Base-by-base conservation (phyloP, 2,329 filamentous ascomycete species). In the Penicillium verrucosum region DNA sequence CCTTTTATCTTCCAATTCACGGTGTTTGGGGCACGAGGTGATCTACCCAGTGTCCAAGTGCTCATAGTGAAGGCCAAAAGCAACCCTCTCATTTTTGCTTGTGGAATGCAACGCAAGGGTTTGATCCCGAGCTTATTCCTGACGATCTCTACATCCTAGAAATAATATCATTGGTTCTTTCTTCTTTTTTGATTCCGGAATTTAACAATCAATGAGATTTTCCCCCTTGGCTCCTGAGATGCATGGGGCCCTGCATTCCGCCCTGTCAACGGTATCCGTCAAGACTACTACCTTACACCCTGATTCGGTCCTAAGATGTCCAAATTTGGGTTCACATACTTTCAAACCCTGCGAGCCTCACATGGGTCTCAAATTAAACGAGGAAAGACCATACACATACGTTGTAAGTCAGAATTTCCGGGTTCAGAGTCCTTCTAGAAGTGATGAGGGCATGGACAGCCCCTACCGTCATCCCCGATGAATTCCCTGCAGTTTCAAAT, bases 101-200 rank as follows among this genome's bases (percentile, higher is more conserved):
- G n/a, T 27, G 58, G 60, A 65, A 65, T 65, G 63, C 36, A 41
- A 18, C 41, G 62, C 59, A 65, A 65, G 59, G 63, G 60, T 45
- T 51, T 23, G 12, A n/a, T 32, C 25, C 41, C 52, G 36, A 46
- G 18, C 18, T 7, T 34, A 43, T n/a, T n/a, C 44, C 40, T 42
- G 58, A 49, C 30, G 14, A 18, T 44, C 25, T 38, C 36, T 40
- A 25, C 32, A 38, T 54, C 48, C 25, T 44, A 25, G 49, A 11
- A n/a, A 54, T 40, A n/a, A 54, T 40, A 57, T 49, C 12, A 61
- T 64, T 63, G 63, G 58, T 48, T 12, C 3, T 9, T 42, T 40
- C 21, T 44, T 12, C 3, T 9, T 42, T 40, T n/a, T 44, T 11
- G 41, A 25, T 53, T 49, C 32, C 40, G 60, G 57, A 60, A 62